Evolutionary conservation across 2,329 filamentous ascomycete genomes (phyloP).

Genomic region (Trichoderma sp.): DNA sequence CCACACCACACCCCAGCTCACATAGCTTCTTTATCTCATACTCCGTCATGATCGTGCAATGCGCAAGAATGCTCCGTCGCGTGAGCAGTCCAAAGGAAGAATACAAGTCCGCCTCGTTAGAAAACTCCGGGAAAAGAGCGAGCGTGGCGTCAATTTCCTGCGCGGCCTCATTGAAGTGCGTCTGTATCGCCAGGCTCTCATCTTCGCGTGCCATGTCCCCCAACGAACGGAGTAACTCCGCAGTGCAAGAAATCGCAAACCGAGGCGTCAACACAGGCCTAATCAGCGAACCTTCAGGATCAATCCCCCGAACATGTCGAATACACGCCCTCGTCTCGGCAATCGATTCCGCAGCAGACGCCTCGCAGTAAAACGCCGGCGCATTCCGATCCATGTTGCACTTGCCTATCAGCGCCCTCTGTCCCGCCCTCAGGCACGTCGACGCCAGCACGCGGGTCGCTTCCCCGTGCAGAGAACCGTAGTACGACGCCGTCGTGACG

Average conservation of each 20-base stretch:
- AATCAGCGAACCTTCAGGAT: conserved; percentile 49
- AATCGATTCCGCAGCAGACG: conserved; percentile 50
- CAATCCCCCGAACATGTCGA: conserved; percentile 48
- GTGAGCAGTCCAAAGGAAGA: conserved; percentile 57
- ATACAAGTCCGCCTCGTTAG: conserved; percentile 63
- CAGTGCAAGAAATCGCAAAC: conserved; percentile 63
- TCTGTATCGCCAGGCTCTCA: conserved; percentile 60
- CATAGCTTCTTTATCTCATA: conserved; percentile 55
- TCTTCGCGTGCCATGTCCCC: conserved; percentile 55
- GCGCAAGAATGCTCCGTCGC: conserved; percentile 62
- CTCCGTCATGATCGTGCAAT: conserved; percentile 64
- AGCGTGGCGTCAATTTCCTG: conserved; percentile 61
- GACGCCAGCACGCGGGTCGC: conserved; percentile 61
- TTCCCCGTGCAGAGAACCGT: conserved; percentile 57
- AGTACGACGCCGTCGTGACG: conserved; percentile 64
- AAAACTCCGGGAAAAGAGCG: conserved; percentile 58
- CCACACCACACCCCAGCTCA: conserved; percentile 57
- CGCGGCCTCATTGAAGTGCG: conserved; percentile 67
- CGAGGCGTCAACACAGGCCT: conserved; percentile 59
- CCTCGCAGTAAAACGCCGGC: conserved; percentile 57
- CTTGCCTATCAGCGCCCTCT: conserved; percentile 63
- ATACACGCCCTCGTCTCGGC: conserved; percentile 54
- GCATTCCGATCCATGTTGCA: conserved; percentile 63
- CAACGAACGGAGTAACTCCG: conserved; percentile 56
- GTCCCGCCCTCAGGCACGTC: conserved; percentile 54